These are phyloP conservation scores for Kwoniella pini DNA, from an alignment of 768 basidiomycete species.

Conservation along the genomic window DNA sequence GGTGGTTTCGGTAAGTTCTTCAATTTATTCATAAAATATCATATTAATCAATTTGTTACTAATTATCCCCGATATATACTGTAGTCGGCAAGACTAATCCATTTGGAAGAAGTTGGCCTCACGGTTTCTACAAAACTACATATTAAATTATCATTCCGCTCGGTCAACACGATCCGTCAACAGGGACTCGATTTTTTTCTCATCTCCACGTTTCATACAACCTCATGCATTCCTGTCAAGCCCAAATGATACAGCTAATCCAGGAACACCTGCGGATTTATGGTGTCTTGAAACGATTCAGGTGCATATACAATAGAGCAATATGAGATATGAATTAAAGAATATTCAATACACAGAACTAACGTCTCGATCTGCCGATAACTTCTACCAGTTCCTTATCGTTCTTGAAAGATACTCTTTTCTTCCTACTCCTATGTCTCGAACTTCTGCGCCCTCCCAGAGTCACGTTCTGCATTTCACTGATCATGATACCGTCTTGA, in stretches of 20 bases:
- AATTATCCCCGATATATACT: neutral
- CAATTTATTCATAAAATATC: neutral
- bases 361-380: neutral
- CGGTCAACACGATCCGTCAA: no score
- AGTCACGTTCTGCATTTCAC: neutral
- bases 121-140: constrained; percentile 45
- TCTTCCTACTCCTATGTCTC: neutral
- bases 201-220: no score
- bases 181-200: no score
- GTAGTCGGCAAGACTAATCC: constrained; percentile 49
- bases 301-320: neutral
- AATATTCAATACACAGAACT: no score
- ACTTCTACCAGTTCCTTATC: constrained; percentile 4
- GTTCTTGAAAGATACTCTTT: constrained; percentile 3
- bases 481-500: neutral
- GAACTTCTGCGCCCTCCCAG: no score
- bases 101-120: constrained; percentile 42
- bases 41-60: neutral
- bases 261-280: no score
- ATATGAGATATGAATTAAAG: no score
- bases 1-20: constrained; percentile 46
- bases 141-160: constrained; percentile 28
- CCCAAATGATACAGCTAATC: no score
- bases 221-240: no score
- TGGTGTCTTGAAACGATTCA: neutral